Percentiles rank a stretch among this genome's conserved stretches.
Conservation (phyloP, 208 protist genomes). For the Trichomonas vaginalis region DNA sequence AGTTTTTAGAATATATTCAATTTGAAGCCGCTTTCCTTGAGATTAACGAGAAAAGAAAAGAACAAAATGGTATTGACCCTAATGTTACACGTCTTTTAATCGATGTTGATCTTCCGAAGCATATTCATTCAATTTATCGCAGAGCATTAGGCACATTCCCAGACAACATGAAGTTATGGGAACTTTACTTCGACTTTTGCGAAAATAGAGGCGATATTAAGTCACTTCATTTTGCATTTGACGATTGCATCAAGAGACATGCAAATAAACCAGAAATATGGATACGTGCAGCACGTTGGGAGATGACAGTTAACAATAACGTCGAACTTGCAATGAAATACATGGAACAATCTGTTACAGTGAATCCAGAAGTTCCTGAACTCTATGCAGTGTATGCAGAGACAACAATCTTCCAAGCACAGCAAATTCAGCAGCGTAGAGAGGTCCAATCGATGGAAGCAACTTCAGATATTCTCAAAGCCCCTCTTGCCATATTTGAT, state of each 20-base stretch:
- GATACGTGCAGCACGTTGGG: neutral
- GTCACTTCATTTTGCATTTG: neutral
- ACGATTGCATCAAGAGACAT: neutral
- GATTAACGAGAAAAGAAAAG: neutral
- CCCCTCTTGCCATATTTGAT: neutral
- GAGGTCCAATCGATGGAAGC: neutral
- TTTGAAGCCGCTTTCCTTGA: neutral
- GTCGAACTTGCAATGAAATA: neutral
- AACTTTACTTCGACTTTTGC: neutral
- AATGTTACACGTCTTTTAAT: neutral
- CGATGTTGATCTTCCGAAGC: neutral
- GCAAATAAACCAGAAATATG: neutral
- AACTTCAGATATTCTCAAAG: neutral
- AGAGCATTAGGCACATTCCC: neutral
- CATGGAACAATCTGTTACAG: neutral
- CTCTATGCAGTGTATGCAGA: neutral
- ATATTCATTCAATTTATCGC: slow-evolving; percentile 1
- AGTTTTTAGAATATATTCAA: neutral
- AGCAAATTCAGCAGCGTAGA: neutral
- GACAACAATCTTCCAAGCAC: neutral
- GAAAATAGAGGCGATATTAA: neutral
- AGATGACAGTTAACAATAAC: neutral
- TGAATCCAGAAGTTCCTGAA: neutral
- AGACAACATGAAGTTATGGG: neutral
- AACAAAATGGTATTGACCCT: neutral